Conservation (phyloP, 441 rosid species). For the Pelargonium myrrhifolium region DNA sequence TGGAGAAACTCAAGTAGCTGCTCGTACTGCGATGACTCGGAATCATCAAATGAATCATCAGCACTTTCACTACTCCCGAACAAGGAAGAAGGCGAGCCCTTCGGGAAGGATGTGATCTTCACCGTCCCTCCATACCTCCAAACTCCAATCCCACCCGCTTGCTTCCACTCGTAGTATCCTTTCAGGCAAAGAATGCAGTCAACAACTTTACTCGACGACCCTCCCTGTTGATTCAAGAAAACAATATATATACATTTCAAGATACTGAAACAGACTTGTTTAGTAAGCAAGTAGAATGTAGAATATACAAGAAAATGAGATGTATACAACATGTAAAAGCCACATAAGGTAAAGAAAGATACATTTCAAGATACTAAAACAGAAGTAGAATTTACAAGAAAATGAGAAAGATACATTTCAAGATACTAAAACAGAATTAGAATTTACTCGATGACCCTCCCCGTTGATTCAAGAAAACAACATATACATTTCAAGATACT, state of each 20-base stretch:
- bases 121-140: constrained; percentile 98
- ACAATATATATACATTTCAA: too few species aligned
- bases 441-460: constrained; percentile 90
- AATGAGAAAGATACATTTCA: background rate
- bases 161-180: constrained; percentile 93
- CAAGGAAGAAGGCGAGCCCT: constrained; percentile 45
- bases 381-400: too few species aligned
- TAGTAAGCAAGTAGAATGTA: too few species aligned
- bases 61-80: constrained; percentile 59
- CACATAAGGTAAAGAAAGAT: background rate
- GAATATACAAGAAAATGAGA: too few species aligned
- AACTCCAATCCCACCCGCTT: constrained; percentile 84
- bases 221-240: constrained; percentile 54
- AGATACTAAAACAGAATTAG: background rate
- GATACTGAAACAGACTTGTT: too few species aligned
- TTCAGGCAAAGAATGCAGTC: constrained; percentile 92
- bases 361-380: background rate
- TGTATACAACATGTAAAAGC: too few species aligned
- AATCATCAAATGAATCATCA: constrained; percentile 80
- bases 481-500: too few species aligned
- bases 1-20: constrained; percentile 81
- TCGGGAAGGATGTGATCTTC: constrained; percentile 72
- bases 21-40: constrained; percentile 82
- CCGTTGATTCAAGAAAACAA: constrained; percentile 34
- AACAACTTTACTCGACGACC: constrained; percentile 89